Evolutionary conservation across 768 basidiomycete species (phyloP).

Genomic region (Baorangia bicolor): DNA sequence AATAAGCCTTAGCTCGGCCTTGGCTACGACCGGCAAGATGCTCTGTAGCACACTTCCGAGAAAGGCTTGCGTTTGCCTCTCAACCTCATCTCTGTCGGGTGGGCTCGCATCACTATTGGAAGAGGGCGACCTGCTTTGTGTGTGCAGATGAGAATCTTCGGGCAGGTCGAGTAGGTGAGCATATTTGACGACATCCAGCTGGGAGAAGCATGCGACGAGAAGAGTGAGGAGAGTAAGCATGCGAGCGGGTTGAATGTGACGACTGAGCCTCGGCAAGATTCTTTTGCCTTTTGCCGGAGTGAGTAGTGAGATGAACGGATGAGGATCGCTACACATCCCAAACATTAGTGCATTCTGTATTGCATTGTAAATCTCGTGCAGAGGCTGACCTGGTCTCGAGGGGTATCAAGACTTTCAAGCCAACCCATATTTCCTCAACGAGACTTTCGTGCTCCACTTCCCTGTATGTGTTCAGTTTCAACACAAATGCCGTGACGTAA

Average conservation of each 20-base stretch:
- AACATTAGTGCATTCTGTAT: neutral
- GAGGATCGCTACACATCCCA: conserved; percentile 66
- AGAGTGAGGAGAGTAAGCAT: conserved; percentile 88
- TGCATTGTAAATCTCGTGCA: neutral
- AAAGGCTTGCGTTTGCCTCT: conserved; percentile 90
- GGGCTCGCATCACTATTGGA: conserved; percentile 12
- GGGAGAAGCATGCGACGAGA: conserved; percentile 90
- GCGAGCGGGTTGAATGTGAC: conserved; percentile 74
- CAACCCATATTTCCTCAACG: conserved; percentile 76
- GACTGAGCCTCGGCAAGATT: conserved; percentile 82
- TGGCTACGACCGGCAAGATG: conserved; percentile 77
- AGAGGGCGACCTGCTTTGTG: conserved; percentile 20
- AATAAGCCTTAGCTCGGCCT: conserved; percentile 76
- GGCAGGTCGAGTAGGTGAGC: conserved; percentile 69
- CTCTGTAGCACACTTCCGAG: conserved; percentile 83
- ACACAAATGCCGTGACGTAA: neutral
- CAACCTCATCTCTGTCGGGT: conserved; percentile 63
- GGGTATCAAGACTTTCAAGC: conserved; percentile 83
- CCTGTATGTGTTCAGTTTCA: conserved; percentile 45
- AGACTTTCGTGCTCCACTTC: conserved; percentile 53
- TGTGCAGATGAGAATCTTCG: conserved; percentile 48
- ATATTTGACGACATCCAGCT: conserved; percentile 86
- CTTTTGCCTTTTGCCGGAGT: conserved; percentile 90
- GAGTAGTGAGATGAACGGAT: conserved; percentile 94
- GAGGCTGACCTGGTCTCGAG: conserved; percentile 81